phyloP scores from a whole-genome alignment of 176 grass and related monocot species.

The Carex scoparia region DNA sequence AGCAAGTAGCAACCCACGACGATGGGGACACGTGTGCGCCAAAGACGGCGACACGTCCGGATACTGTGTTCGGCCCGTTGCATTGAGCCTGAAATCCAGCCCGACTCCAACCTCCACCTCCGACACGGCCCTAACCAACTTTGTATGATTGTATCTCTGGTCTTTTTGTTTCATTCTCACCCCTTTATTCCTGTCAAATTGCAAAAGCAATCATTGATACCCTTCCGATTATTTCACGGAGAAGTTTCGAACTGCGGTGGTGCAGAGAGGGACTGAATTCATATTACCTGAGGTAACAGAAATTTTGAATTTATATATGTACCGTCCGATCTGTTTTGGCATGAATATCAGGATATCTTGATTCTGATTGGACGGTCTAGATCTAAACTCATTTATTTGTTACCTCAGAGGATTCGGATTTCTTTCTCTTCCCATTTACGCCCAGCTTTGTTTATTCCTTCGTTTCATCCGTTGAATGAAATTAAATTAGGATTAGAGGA shows the following conservation, averaged over 20 bases:
- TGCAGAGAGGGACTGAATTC: neutral
- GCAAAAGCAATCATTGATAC: neutral
- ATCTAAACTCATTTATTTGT: too few species aligned
- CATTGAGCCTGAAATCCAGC: neutral
- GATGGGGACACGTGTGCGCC: conserved; percentile 8
- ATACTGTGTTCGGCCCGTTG: neutral
- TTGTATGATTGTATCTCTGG: neutral
- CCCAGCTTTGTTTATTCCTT: neutral
- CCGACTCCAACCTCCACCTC: neutral
- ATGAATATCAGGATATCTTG: too few species aligned
- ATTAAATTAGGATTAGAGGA: conserved; percentile 3
- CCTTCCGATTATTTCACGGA: neutral
- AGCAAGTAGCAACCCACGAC: neutral
- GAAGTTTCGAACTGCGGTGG: neutral
- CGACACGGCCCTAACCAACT: conserved; percentile 1
- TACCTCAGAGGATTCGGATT: neutral
- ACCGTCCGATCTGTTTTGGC: too few species aligned
- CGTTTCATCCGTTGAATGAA: neutral
- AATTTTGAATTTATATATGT: too few species aligned
- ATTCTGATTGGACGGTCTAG: too few species aligned
- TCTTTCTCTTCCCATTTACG: neutral
- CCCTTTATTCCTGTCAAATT: neutral
- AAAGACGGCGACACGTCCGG: neutral
- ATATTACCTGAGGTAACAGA: too few species aligned
- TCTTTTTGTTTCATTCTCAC: neutral